Evolutionary conservation across 768 basidiomycete genomes (phyloP).

Genomic region (Coprinopsis strossmayeri): DNA sequence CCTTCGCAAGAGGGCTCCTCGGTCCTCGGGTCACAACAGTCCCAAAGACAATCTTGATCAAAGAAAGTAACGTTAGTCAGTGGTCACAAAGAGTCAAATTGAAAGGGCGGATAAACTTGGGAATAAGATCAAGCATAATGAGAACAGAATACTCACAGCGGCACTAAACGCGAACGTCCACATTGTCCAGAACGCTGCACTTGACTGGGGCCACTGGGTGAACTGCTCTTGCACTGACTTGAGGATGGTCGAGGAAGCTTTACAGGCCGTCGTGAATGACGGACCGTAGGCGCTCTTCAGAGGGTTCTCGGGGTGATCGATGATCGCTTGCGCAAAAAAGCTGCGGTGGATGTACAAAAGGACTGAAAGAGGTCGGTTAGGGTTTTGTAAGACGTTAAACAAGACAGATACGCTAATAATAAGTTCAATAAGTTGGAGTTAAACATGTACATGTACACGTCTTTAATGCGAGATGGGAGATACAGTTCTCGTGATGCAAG

Average conservation of each 20-base stretch:
- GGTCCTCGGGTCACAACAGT: slow-evolving; percentile 74
- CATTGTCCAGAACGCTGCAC: slow-evolving; percentile 51
- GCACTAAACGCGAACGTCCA: slow-evolving; percentile 59
- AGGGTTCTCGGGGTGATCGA: slow-evolving; percentile 60
- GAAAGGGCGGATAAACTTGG: too few relatives aligned
- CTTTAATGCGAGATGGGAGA: neutral
- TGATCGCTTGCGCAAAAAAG: slow-evolving; percentile 69
- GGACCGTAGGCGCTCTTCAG: slow-evolving; percentile 58
- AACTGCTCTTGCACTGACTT: slow-evolving; percentile 46
- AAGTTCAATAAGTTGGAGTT: too few relatives aligned
- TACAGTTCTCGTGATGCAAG: too few relatives aligned
- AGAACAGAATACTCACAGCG: slow-evolving; percentile 28
- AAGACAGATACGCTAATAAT: neutral
- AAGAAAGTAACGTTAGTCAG: neutral
- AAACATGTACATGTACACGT: neutral
- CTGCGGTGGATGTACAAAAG: slow-evolving; percentile 59
- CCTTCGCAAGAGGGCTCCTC: slow-evolving; percentile 55
- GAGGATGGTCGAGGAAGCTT: slow-evolving; percentile 50
- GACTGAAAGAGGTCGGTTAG: slow-evolving; percentile 24
- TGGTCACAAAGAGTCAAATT: neutral
- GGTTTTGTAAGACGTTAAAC: neutral
- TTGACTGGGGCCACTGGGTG: slow-evolving; percentile 35
- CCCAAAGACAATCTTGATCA: slow-evolving; percentile 73
- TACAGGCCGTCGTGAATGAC: slow-evolving; percentile 59
- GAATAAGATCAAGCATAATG: neutral